phyloP scores from a whole-genome alignment of 2,329 filamentous ascomycete genomes.

The Verticillium tricorpus region DNA sequence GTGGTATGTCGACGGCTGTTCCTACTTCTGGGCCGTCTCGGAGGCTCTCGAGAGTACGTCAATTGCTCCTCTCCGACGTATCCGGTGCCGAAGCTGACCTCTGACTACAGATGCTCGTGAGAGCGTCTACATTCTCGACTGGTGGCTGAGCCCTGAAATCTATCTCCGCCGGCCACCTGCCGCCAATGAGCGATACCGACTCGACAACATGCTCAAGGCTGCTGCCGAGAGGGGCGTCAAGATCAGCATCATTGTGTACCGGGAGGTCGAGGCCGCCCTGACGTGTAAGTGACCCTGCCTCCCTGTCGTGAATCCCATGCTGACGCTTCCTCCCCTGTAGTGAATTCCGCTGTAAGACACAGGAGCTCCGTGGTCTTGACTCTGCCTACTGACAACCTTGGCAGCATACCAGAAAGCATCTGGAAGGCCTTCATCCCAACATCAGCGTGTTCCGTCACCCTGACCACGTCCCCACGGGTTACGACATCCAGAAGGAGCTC shows the following conservation, averaged over 20 bases:
- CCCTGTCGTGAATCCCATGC: background rate
- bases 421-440: constrained; percentile 76
- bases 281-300: constrained; percentile 59
- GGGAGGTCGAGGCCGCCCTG: constrained; percentile 79
- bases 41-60: constrained; percentile 63
- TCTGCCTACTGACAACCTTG: constrained; percentile 2
- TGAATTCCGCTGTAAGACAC: constrained; percentile 38
- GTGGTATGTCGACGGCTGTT: constrained; percentile 83
- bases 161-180: constrained; percentile 81
- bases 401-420: constrained; percentile 71
- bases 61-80: background rate
- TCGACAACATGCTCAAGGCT: constrained; percentile 77
- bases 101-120: constrained; percentile 56
- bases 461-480: constrained; percentile 74
- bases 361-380: constrained; percentile 46
- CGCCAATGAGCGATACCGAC: constrained; percentile 74
- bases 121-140: constrained; percentile 81
- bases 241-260: constrained; percentile 85
- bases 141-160: constrained; percentile 87
- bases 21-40: constrained; percentile 82
- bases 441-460: constrained; percentile 88
- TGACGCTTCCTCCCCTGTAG: constrained; percentile 16
- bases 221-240: constrained; percentile 81
- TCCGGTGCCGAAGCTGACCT: constrained; percentile 3
- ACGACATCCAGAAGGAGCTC: constrained; percentile 64